Conservation (phyloP, 495 filamentous ascomycete species). For the Penicillium odoratum region DNA sequence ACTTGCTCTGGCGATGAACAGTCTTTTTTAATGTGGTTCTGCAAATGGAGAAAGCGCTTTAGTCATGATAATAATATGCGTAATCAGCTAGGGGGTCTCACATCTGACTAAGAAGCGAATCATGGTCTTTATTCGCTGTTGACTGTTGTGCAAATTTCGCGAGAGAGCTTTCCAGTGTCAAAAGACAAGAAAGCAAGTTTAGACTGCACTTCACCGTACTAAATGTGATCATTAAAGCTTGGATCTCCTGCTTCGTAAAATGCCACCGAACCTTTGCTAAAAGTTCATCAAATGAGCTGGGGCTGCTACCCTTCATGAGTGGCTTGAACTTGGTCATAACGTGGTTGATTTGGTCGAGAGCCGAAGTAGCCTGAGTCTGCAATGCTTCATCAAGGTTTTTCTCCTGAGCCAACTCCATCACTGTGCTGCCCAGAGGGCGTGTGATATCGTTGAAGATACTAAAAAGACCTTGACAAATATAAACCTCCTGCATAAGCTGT, state of each 20-base stretch:
- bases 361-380: conserved; percentile 5
- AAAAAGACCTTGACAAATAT: conserved; percentile 1
- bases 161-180: not conserved
- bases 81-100: not conserved
- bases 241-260: not conserved
- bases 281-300: conserved; percentile 10
- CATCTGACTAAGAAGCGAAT: not conserved
- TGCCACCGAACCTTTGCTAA: conserved; percentile 1
- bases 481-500: conserved; percentile 2
- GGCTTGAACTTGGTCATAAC: conserved; percentile 5
- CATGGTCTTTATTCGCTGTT: not conserved
- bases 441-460: conserved; percentile 2
- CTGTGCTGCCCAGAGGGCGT: conserved; percentile 1
- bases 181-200: not conserved
- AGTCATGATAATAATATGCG: not conserved
- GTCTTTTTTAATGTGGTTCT: not conserved
- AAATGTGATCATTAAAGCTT: not conserved
- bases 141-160: not conserved
- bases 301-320: not conserved
- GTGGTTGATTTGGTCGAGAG: conserved; percentile 3
- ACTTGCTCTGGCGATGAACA: not conserved
- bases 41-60: not conserved
- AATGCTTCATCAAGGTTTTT: conserved; percentile 4
- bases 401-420: conserved; percentile 2
- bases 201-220: not conserved